A percentile compares a stretch with the other conserved stretches of the same genome.
These are phyloP conservation scores for Carex parvula DNA, from an alignment of 176 grass and related monocot species.

Conservation along the genomic window DNA sequence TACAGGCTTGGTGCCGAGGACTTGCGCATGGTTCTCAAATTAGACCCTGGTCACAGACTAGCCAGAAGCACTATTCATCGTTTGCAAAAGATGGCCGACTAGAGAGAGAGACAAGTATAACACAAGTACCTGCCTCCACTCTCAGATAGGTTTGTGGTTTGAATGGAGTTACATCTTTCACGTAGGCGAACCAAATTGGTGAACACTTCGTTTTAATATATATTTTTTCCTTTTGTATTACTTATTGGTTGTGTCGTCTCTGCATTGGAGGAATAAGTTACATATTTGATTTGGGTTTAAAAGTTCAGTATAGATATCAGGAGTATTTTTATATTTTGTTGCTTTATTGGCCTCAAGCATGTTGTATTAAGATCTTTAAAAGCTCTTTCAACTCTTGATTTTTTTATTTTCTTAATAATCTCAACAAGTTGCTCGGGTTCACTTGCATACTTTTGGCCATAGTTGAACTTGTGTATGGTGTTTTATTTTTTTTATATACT, in stretches of 20 bases:
- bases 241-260: constrained; percentile 4
- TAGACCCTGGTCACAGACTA: constrained; percentile 84
- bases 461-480: not conserved
- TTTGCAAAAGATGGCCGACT: constrained; percentile 91
- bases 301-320: not conserved
- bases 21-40: constrained; percentile 94
- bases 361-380: constrained; percentile 21
- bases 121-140: not conserved
- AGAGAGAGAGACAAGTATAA: constrained; percentile 28
- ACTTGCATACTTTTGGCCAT: not conserved
- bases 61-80: constrained; percentile 95
- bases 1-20: constrained; percentile 93
- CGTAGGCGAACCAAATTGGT: constrained; percentile 23
- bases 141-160: constrained; percentile 8
- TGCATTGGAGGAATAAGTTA: constrained; percentile 8
- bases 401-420: not conserved
- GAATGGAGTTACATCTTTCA: not conserved
- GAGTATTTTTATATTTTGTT: constrained; percentile 7
- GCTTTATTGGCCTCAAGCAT: not conserved
- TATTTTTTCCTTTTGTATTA: not conserved
- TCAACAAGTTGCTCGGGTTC: not conserved
- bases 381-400: not conserved
- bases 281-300: constrained; percentile 18
- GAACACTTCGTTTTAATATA: not conserved
- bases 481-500: not conserved